A percentile compares a stretch with the other conserved stretches of the same genome.
phyloP scores from a whole-genome alignment of 2,329 filamentous ascomycete genomes.

The Daldinia eschscholtzii region DNA sequence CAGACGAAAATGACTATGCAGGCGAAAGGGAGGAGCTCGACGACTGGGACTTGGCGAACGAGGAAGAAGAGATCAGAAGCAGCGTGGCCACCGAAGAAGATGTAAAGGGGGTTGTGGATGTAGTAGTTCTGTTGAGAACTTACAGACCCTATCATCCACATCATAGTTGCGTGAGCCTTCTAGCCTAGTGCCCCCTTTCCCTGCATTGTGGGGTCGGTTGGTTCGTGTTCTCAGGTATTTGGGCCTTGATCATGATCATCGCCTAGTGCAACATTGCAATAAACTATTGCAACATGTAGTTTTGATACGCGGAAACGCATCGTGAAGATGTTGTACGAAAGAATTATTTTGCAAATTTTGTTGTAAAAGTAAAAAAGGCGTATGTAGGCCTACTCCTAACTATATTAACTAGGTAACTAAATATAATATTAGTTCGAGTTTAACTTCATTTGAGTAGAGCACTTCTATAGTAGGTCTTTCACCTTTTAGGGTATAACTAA shows the following conservation, averaged over 20 bases:
- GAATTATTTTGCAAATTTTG: not conserved
- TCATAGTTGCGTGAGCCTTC: slow-evolving; percentile 12
- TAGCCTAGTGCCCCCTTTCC: slow-evolving; percentile 1
- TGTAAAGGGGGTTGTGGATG: not conserved
- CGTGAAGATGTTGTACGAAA: not conserved
- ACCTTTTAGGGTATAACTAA: not conserved
- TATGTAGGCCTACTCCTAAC: no score
- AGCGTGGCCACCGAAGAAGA: slow-evolving; percentile 1
- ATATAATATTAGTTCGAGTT: no score
- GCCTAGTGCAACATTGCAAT: not conserved
- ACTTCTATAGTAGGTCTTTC: not conserved
- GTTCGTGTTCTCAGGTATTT: slow-evolving; percentile 9
- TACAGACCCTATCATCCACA: slow-evolving; percentile 19
- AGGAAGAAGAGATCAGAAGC: slow-evolving; percentile 11
- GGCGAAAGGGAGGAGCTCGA: slow-evolving; percentile 10
- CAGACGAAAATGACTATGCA: slow-evolving; percentile 23
- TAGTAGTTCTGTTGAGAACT: slow-evolving; percentile 17
- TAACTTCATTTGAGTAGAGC: no score
- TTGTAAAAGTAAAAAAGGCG: not conserved
- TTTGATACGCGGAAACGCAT: not conserved
- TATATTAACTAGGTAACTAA: no score
- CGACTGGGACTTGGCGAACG: slow-evolving; percentile 19
- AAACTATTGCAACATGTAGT: not conserved
- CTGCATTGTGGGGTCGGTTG: not conserved
- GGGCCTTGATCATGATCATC: not conserved